phyloP scores from a whole-genome alignment of 2,329 filamentous ascomycete species.

The Paraphoma sp. region DNA sequence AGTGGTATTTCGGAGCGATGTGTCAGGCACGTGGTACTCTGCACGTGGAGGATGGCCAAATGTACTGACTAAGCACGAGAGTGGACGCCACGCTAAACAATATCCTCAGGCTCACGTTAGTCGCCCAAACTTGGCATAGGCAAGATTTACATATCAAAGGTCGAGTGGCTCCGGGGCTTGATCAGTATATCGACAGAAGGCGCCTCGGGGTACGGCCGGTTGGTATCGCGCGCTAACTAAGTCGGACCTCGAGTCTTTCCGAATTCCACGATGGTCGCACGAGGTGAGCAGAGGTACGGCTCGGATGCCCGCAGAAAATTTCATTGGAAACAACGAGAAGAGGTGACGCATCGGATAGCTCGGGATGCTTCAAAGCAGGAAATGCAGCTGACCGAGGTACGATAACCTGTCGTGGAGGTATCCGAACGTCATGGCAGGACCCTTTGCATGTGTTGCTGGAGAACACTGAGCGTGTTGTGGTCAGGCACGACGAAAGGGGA shows the following conservation, averaged over 20 bases:
- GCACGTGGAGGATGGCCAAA: background rate
- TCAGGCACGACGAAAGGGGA: background rate
- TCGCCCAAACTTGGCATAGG: too few species aligned
- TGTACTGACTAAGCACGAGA: background rate
- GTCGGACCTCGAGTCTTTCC: background rate
- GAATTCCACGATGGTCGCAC: background rate
- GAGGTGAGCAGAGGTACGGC: background rate
- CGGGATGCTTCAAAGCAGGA: constrained; percentile 10
- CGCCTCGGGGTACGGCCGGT: background rate
- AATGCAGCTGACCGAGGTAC: constrained; percentile 4
- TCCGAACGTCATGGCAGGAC: background rate
- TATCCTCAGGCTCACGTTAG: too few species aligned
- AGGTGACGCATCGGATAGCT: constrained; percentile 9
- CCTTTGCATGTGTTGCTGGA: constrained; percentile 1
- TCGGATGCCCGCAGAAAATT: background rate
- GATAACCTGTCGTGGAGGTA: background rate
- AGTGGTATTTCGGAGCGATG: too few species aligned
- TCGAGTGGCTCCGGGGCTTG: background rate
- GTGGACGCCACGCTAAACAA: background rate
- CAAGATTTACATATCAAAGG: too few species aligned
- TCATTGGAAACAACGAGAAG: background rate
- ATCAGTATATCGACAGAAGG: background rate
- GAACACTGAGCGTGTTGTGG: background rate
- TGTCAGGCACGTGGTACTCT: too few species aligned
- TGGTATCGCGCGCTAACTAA: background rate